phyloP scores from a whole-genome alignment of 805 yeast genomes.

The Grigorovia humatica region DNA sequence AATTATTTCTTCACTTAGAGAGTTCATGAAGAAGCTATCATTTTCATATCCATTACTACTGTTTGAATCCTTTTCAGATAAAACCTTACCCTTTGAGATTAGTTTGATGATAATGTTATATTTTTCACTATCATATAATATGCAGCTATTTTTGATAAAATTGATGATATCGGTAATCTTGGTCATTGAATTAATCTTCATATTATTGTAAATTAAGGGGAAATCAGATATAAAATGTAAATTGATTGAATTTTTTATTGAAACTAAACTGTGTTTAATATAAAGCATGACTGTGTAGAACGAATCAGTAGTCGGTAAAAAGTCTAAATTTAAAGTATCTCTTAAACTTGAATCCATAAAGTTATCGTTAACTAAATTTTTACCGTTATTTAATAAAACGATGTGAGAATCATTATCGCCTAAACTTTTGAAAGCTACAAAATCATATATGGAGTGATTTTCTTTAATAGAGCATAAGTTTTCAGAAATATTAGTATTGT shows the following conservation, averaged over 20 bases:
- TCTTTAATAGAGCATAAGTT: conserved; percentile 11
- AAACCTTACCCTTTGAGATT: conserved; percentile 18
- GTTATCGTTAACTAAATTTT: conserved; percentile 5
- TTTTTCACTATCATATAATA: conserved; percentile 12
- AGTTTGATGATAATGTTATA: conserved; percentile 17
- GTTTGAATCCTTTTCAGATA: conserved; percentile 7
- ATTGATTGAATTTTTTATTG: conserved; percentile 4
- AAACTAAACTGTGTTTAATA: conserved; percentile 13
- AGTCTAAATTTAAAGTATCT: conserved; percentile 27
- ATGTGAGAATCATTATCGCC: conserved; percentile 12
- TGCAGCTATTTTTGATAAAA: conserved; percentile 19
- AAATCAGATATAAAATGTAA: conserved; percentile 4
- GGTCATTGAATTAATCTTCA: conserved; percentile 16
- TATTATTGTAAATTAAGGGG: conserved; percentile 18
- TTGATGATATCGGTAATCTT: conserved; percentile 21
- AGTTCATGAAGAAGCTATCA: conserved; percentile 12
- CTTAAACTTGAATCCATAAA: conserved; percentile 17
- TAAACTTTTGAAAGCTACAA: conserved; percentile 15
- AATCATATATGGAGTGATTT: conserved; percentile 11
- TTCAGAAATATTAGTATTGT: background rate
- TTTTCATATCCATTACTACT: too few species aligned
- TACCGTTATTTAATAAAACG: conserved; percentile 7
- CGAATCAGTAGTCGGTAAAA: conserved; percentile 24
- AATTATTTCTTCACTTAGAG: conserved; percentile 6
- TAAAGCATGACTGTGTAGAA: conserved; percentile 24